Evolutionary conservation across 352 stramenopile genomes (phyloP), one percentile per base, ranked within the genome.

Genomic region (Phytophthora pinifolia): DNA sequence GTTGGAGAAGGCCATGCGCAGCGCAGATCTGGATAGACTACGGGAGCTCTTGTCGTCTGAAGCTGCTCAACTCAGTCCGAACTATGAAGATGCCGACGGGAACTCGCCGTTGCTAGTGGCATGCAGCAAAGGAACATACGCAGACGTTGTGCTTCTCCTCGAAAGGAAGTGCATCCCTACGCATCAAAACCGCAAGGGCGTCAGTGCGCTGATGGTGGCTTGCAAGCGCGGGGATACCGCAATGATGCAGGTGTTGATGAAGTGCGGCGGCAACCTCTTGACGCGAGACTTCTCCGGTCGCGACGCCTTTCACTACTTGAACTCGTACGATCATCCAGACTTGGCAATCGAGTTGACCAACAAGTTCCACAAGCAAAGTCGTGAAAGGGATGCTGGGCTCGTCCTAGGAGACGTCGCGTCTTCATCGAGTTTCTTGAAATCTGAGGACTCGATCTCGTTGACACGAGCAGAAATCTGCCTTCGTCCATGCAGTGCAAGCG

Each of bases 281-380:
- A 77, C 65, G 9, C 45, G 62, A 35, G 77, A 89, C 37, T 86
- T 76, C n/a, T 62, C 41, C 17, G 76, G 75, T 2, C 61, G 36
- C 14, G 67, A 84, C 52, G 47, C 59, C 1, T 70, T 72, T 31
- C 36, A 67, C 12, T 74, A 86, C 41, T 54, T 89, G 9, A 70
- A 72, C 33, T 20, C 56, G 4, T 62, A 72, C 22, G 58, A 86
- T 5, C 75, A 87, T 27, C 65, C 64, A 10, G 74, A 83, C 15
- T 41, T 85, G 4, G 67, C 76, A 2, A 61, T 66, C 13, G 20
- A 38, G 25, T 52, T 83, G 18, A 74, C 59, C 6, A 74, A 56
- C 12, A 35, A 36, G 2, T 25, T 62, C 25, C 55, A 59, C 13
- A 55, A 14, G 25, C 15, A 41, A 13, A n/a, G n/a, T 2, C 29